These are phyloP conservation scores for Tanacetum coccineum DNA, from an alignment of 129 eudicot species.

Conservation along the genomic window DNA sequence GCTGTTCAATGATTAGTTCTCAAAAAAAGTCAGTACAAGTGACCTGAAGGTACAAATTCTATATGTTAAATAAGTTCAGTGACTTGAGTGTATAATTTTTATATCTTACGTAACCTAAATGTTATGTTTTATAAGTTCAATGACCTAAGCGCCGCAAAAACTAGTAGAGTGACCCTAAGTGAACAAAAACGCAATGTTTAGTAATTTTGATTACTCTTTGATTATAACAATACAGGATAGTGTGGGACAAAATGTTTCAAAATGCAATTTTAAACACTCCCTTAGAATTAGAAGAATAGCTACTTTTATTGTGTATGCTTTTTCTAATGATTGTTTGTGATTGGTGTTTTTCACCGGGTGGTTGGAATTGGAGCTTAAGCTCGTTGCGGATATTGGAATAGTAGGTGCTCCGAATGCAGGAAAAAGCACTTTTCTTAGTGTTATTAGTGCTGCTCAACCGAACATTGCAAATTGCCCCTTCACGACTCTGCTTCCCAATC, in stretches of 20 bases:
- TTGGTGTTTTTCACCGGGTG: slow-evolving; percentile 56
- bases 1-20: too few relatives aligned
- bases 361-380: slow-evolving; percentile 95
- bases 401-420: slow-evolving; percentile 98
- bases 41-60: too few relatives aligned
- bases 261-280: neutral
- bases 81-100: too few relatives aligned
- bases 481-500: slow-evolving; percentile 86
- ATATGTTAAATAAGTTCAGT: too few relatives aligned
- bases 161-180: too few relatives aligned
- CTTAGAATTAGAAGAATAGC: neutral
- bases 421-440: slow-evolving; percentile 86
- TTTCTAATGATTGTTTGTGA: neutral
- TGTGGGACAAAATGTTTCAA: neutral
- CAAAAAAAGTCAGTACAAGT: too few relatives aligned
- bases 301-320: neutral
- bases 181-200: too few relatives aligned
- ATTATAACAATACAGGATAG: too few relatives aligned
- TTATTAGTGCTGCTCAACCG: slow-evolving; percentile 89
- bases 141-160: too few relatives aligned
- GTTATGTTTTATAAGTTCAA: too few relatives aligned
- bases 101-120: too few relatives aligned
- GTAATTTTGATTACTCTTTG: too few relatives aligned
- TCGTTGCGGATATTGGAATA: slow-evolving; percentile 98
- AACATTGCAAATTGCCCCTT: slow-evolving; percentile 90